Percentiles rank a stretch among this genome's conserved stretches.
Evolutionary conservation across 2,329 filamentous ascomycete genomes (phyloP).

Genomic region (Drechslerella dactyloides): DNA sequence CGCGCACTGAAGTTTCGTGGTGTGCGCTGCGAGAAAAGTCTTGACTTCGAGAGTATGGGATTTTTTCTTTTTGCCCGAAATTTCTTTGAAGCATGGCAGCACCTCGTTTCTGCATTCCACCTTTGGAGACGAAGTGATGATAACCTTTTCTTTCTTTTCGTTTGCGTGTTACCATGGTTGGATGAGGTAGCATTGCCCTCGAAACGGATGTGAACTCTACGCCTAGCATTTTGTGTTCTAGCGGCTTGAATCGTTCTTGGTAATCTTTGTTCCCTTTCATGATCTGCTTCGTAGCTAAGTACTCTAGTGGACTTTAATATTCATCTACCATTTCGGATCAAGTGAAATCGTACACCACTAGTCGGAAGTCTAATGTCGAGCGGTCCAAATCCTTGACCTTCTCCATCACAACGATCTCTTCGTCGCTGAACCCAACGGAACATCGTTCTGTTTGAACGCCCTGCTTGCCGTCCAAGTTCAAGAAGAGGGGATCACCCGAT

Average conservation of each 20-base stretch:
- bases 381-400: slow-evolving; percentile 69
- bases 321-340: slow-evolving; percentile 56
- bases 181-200: background rate
- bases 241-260: background rate
- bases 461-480: slow-evolving; percentile 54
- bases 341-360: slow-evolving; percentile 88
- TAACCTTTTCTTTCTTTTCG: background rate
- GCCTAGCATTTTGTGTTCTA: background rate
- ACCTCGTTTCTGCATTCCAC: background rate
- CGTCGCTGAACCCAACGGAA: slow-evolving; percentile 82
- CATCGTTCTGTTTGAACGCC: slow-evolving; percentile 64
- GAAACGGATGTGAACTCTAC: background rate
- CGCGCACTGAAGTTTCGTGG: background rate
- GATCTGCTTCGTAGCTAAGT: background rate
- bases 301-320: background rate
- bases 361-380: slow-evolving; percentile 63
- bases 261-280: background rate
- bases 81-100: no score
- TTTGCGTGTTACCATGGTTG: background rate
- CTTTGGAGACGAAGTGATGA: background rate
- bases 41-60: no score
- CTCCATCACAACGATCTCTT: slow-evolving; percentile 85
- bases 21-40: background rate
- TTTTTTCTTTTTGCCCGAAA: no score
- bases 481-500: slow-evolving; percentile 51